These are phyloP conservation scores for Setaria viridis DNA, from an alignment of 202 grass and related monocot genomes.

Conservation along the genomic window DNA sequence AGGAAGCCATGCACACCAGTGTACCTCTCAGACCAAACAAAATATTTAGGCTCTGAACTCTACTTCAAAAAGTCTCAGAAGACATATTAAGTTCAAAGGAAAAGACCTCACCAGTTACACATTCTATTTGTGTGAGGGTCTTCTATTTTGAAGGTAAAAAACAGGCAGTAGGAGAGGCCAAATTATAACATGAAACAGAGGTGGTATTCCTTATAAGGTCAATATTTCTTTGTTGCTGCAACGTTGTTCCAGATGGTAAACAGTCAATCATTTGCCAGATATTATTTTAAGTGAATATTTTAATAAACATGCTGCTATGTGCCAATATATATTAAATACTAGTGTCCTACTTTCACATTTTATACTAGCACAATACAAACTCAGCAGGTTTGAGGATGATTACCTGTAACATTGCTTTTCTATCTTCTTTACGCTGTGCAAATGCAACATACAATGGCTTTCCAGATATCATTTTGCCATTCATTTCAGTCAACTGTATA, in stretches of 20 bases:
- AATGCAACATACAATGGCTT: constrained; percentile 90
- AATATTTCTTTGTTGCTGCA: background rate
- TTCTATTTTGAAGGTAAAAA: background rate
- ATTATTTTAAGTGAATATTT: background rate
- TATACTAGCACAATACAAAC: background rate
- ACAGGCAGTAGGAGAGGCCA: background rate
- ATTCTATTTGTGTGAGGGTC: background rate
- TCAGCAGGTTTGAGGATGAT: constrained; percentile 18
- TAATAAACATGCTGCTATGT: constrained; percentile 7
- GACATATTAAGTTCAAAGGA: background rate
- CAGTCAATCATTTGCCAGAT: background rate
- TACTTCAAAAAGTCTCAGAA: background rate
- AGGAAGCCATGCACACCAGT: background rate
- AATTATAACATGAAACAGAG: background rate
- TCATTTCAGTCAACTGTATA: constrained; percentile 79
- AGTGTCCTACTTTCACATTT: constrained; percentile 1
- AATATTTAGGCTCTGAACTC: background rate
- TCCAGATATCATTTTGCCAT: constrained; percentile 89
- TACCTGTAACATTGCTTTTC: constrained; percentile 86
- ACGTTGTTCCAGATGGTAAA: background rate
- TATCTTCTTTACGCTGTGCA: constrained; percentile 89
- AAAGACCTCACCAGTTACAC: background rate
- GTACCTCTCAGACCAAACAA: background rate
- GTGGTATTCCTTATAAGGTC: background rate
- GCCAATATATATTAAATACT: background rate